Conservation (phyloP, 2,329 filamentous ascomycete species). For the Cryphonectria nitschkei region DNA sequence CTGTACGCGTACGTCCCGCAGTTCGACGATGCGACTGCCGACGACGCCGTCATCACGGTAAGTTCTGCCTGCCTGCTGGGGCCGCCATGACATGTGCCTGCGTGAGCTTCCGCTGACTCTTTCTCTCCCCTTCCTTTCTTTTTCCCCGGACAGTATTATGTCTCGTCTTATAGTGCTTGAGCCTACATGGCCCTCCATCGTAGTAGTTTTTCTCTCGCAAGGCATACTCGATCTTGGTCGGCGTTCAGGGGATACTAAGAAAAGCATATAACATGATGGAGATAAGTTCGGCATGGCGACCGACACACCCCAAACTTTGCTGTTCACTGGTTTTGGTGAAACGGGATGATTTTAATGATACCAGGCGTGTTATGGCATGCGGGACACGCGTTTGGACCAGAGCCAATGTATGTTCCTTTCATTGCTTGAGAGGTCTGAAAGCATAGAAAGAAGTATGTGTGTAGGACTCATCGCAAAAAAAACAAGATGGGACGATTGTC, state of each 20-base stretch:
- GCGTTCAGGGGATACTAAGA: neutral
- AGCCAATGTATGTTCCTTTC: neutral
- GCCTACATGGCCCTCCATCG: neutral
- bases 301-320: neutral
- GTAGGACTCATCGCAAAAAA: neutral
- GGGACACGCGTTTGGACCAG: neutral
- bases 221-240: neutral
- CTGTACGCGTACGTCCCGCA: constrained; percentile 80
- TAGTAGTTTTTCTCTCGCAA: too few relatives aligned
- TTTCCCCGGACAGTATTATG: constrained; percentile 39
- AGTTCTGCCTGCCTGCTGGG: constrained; percentile 36
- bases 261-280: neutral
- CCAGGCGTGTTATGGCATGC: constrained; percentile 19
- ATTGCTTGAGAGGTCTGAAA: neutral
- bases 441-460: neutral
- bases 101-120: constrained; percentile 14
- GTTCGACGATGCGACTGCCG: constrained; percentile 66
- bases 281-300: constrained; percentile 10
- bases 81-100: neutral
- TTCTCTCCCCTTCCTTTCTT: constrained; percentile 11
- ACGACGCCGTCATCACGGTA: constrained; percentile 78
- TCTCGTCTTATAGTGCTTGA: constrained; percentile 44
- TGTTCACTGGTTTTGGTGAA: neutral
- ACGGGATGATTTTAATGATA: constrained; percentile 11
- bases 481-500: neutral